Base-by-base conservation (phyloP, 2,329 filamentous ascomycete species). In the Fusarium incarnatum region DNA sequence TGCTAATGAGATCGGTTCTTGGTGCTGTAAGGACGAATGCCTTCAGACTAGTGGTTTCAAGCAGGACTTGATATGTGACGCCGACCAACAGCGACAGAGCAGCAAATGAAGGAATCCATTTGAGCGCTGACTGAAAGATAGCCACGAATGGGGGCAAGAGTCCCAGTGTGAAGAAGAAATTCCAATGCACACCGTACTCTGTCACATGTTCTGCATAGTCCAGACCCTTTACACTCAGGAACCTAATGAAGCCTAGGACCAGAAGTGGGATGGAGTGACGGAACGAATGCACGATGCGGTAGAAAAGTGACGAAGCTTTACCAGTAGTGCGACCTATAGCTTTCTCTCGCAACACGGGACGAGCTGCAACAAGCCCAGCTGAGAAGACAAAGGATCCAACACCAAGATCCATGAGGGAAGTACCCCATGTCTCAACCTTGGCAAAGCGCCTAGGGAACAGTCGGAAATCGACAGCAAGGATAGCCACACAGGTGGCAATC, bases 401-500 rank as follows among this genome's bases (percentile, higher is more conserved):
- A 50, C 96, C 96, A 75, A 98, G 86, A 78, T 99, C 96, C 96
- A 99, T 99, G 67, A 99, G 83, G n/a, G 95, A 98, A 2, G 95
- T 98, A 57, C 96, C 96, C 94, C 96, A 99, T n/a, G 93, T 98
- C 81, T 99, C 96, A 4, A 97, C 96, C 83, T 99, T 99, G 60
- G 94, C 96, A 78, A 98, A 98, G 32, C 96, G 91, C 28, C 96
- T 89, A 4, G 96, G 96, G 76, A 99, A 99, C 63, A 98, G 85
- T 20, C 87, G 89, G 78, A 99, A 99, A 81, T 99, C 96, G 54
- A 99, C 96, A 18, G 96, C 96, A n/a, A 99, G 87, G 73, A 99
- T 98, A 55, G 94, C 93, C 47, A 96, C 82, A 76, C 93, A 97
- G 10, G 96, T 99, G 71, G 92, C 87, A 53, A 97, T 86, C 86